Evolutionary conservation across 2,329 filamentous ascomycete species (phyloP), one percentile per base, ranked within the genome.

Genomic region (Bipolaris sorokiniana): DNA sequence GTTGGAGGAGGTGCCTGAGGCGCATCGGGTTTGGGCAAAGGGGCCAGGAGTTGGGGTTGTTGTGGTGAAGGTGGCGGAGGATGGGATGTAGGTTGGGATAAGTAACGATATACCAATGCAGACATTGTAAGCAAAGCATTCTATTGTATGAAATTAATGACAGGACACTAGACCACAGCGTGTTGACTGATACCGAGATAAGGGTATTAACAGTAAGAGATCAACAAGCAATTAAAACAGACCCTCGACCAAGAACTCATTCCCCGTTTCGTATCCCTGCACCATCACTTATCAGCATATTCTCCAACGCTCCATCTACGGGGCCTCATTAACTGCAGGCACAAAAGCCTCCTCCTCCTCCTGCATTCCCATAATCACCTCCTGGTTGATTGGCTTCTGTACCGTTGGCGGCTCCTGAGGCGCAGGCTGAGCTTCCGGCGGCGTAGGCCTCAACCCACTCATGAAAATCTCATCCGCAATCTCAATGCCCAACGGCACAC

Each of bases 1-100:
- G 7, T 37, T 74, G 42, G 70, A 73, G 18, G 56, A 70, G 48
- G 58, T 69, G 10, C 70, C 69, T 1, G 63, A 72, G 54, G 67
- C 65, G 40, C 72, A 74, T 58, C 58, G 61, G 7, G 58, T 58
- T 36, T 73, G 67, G 62, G 66, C 60, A 7, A 63, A 70, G 45
- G 62, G 54, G 1, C 54, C 59, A 36, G 71, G 69, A 31, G 58
- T 73, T 18, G 70, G 70, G 2, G 66, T 68, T 5, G 62, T 73
- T 10, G 63, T 73, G 6, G 61, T 73, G 13, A 60, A 63, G 40
- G 62, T 68, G 3, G 31, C 42, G 5, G 42, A 46, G 2, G 42
- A 46, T 22, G 7, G 31, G 16, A 11, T n/a, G n/a, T 45, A 7
- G 16, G 22, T 26, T 13, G 10, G 13, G 7, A 5, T 26, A 7